Evolutionary conservation across 1,284 basidiomycete genomes (phyloP).

Genomic region (Ustilago loliicola): DNA sequence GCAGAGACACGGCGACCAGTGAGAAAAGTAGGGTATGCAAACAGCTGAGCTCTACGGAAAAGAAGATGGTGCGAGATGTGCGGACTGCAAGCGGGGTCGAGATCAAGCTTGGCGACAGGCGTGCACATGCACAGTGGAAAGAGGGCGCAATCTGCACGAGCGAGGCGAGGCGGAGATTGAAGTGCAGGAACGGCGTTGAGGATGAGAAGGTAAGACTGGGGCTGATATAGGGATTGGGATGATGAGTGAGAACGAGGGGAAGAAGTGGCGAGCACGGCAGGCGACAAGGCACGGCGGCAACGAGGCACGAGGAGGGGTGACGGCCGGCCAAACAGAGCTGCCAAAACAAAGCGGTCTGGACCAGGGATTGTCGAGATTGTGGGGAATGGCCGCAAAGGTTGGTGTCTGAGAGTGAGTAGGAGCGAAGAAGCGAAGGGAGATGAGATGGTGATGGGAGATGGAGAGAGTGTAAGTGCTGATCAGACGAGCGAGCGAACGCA

Average conservation of each 20-base stretch:
- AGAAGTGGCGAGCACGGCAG: slow-evolving; percentile 6
- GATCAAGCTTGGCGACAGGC: neutral
- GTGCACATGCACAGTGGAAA: neutral
- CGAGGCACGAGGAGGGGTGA: too few species aligned
- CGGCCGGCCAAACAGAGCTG: neutral
- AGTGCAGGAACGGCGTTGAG: slow-evolving; percentile 28
- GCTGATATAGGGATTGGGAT: neutral
- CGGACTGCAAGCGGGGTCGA: slow-evolving; percentile 6
- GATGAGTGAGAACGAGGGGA: slow-evolving; percentile 7
- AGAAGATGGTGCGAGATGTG: neutral
- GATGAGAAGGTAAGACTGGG: slow-evolving; percentile 9
- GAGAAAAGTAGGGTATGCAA: slow-evolving; percentile 5
- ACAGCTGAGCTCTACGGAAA: neutral
- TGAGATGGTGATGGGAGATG: slow-evolving; percentile 2
- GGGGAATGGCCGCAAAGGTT: neutral
- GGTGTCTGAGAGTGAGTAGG: neutral
- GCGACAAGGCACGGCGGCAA: neutral
- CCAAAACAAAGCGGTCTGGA: slow-evolving; percentile 1
- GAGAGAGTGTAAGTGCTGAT: neutral
- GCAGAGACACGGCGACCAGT: slow-evolving; percentile 11
- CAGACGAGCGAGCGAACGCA: slow-evolving; percentile 1
- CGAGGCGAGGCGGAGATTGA: slow-evolving; percentile 28
- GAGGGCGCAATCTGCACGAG: slow-evolving; percentile 18
- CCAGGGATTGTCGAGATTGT: neutral
- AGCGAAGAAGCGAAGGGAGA: slow-evolving; percentile 1